Percentiles rank a stretch among this genome's conserved stretches.
Evolutionary conservation across 768 basidiomycete species (phyloP).

Genomic region (Boletus insuetus): DNA sequence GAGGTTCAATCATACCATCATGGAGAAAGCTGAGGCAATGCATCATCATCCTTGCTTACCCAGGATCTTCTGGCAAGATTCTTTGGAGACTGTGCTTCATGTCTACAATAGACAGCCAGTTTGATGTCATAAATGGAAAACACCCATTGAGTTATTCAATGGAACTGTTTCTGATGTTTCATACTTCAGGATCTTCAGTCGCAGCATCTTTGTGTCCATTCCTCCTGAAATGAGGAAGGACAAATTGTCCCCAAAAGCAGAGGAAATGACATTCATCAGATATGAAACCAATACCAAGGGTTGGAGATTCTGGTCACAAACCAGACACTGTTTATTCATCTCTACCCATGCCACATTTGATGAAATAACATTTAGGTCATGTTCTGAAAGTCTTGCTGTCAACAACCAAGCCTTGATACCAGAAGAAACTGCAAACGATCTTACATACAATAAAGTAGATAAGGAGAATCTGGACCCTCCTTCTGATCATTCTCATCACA

Average conservation of each 20-base stretch:
- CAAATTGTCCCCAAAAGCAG: not conserved
- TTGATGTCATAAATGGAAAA: not conserved
- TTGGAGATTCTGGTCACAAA: too few relatives aligned
- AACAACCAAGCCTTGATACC: too few relatives aligned
- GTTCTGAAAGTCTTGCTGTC: too few relatives aligned
- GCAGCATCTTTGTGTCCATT: not conserved
- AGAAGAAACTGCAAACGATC: too few relatives aligned
- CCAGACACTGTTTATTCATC: too few relatives aligned
- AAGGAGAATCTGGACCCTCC: too few relatives aligned
- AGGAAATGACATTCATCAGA: not conserved
- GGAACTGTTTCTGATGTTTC: not conserved
- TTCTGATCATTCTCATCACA: too few relatives aligned
- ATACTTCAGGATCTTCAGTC: not conserved
- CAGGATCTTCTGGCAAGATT: not conserved
- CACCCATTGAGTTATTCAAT: not conserved
- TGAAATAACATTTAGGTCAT: too few relatives aligned
- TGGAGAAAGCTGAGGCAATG: not conserved
- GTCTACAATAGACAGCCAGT: not conserved
- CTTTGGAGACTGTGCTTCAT: not conserved
- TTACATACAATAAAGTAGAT: fast-evolving
- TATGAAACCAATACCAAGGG: not conserved
- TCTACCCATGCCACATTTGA: too few relatives aligned
- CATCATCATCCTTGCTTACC: not conserved
- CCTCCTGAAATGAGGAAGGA: not conserved
- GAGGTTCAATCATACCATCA: not conserved